Evolutionary conservation across 352 stramenopile genomes (phyloP), one percentile per base, ranked within the genome.

Genomic region (Phytophthora tentaculata): DNA sequence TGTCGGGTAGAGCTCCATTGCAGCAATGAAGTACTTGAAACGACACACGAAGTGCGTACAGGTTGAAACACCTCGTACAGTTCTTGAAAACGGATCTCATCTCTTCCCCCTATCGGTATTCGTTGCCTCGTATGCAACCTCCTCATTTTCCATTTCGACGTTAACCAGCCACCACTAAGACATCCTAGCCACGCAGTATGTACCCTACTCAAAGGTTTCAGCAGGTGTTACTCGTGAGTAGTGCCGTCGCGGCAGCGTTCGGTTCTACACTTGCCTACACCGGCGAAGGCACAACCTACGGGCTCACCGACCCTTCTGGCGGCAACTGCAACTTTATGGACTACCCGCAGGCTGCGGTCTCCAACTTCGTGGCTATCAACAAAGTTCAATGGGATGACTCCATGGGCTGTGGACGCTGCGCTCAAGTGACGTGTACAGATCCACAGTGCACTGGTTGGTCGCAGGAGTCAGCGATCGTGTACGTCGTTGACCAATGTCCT

Each of bases 241-340:
- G 45, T 64, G 54, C 22, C 26, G 14, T 28, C 29, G 50, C 41
- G n/a, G 53, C 52, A 54, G 19, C 28, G 43, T 60, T 70, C 56
- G 22, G 47, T 26, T 35, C 51, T 35, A 43, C 6, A 8, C n/a
- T 19, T 28, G 56, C 32, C 5, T 73, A 48, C 48, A 35, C 23
- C 24, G 66, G 66, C 2, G 14, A 65, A 28, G 66, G 60, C 23
- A 73, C 66, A 26, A 48, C 50, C 7, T 73, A 73, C 41, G 59
- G 60, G 14, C 54, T 64, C 9, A 65, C 41, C 1, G 23, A 60
- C 5, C 66, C 60, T 13, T 69, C 66, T 13, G 60, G 66, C 7
- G 66, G 66, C 20, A 73, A 73, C 20, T 73, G 66, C 41, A 69
- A 69, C 61, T 61, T 68, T 17, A 62, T 64, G 66, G 22, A 54